A percentile compares a stretch with the other conserved stretches of the same genome.
Evolutionary conservation across 2,329 filamentous ascomycete genomes (phyloP).

Genomic region (Apiospora malaysiana): DNA sequence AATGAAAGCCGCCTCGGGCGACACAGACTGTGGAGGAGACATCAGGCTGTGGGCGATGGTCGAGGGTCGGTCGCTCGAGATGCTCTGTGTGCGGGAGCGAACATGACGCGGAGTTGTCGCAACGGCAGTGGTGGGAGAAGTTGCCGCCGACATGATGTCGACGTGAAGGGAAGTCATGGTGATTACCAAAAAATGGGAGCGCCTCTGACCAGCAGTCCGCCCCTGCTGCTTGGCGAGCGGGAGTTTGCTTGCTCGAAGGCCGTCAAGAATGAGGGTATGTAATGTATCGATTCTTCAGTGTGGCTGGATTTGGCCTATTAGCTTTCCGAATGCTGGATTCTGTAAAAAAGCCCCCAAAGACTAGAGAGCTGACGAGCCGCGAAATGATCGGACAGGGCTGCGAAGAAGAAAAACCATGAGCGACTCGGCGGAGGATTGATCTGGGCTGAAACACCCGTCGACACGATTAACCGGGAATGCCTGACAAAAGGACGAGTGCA

Average conservation of each 20-base stretch:
- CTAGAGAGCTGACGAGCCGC: background rate
- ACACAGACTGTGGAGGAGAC: slow-evolving; percentile 71
- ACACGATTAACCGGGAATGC: slow-evolving; percentile 1
- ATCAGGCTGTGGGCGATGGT: slow-evolving; percentile 62
- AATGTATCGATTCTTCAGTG: slow-evolving; percentile 13
- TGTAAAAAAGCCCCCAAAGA: slow-evolving; percentile 1
- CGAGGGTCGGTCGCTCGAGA: slow-evolving; percentile 75
- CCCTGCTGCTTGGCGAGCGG: background rate
- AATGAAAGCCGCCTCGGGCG: slow-evolving; percentile 85
- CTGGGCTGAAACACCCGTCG: slow-evolving; percentile 15
- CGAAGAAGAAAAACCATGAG: slow-evolving; percentile 6
- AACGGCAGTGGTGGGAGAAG: background rate
- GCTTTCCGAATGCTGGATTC: slow-evolving; percentile 5
- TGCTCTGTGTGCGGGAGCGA: slow-evolving; percentile 56
- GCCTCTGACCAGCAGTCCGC: slow-evolving; percentile 17
- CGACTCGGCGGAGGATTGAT: slow-evolving; percentile 1
- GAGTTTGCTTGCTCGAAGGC: background rate
- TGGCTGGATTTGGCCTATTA: slow-evolving; percentile 16
- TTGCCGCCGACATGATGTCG: background rate
- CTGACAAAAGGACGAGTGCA: background rate
- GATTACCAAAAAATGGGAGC: background rate
- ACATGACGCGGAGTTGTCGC: slow-evolving; percentile 15
- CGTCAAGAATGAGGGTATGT: background rate
- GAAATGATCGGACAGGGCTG: background rate
- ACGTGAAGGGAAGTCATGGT: background rate